A percentile compares a stretch with the other conserved stretches of the same genome.
Evolutionary conservation across 1,139 yeast genomes (phyloP).

Genomic region (Candida frijolesensis): DNA sequence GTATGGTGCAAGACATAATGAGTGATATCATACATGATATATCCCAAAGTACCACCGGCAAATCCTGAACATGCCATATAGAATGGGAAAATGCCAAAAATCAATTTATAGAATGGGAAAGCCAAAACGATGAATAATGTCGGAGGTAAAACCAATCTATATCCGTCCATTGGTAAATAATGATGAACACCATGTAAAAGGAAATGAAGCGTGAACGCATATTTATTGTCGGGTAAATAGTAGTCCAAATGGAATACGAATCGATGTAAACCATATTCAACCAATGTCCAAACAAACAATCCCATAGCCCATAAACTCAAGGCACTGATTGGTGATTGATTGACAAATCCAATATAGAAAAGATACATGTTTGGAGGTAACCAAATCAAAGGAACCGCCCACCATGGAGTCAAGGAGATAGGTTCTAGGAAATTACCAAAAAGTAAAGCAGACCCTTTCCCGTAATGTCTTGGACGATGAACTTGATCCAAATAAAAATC

Average conservation of each 20-base stretch:
- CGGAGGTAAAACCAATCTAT: conserved; percentile 96
- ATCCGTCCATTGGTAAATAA: conserved; percentile 93
- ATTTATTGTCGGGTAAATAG: conserved; percentile 77
- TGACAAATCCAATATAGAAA: conserved; percentile 42
- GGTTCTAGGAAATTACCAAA: conserved; percentile 54
- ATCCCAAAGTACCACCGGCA: conserved; percentile 95
- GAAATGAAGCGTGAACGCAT: conserved; percentile 81
- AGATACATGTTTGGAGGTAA: conserved; percentile 69
- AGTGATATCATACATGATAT: conserved; percentile 84
- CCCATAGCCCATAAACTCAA: conserved; percentile 60
- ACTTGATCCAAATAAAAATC: conserved; percentile 94
- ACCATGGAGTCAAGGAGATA: conserved; percentile 52
- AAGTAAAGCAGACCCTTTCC: conserved; percentile 82
- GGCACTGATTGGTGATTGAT: conserved; percentile 38
- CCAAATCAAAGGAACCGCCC: conserved; percentile 88
- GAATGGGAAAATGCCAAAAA: conserved; percentile 43
- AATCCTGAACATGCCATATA: conserved; percentile 60
- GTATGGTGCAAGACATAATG: conserved; percentile 88
- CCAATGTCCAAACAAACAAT: conserved; percentile 84
- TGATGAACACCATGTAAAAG: conserved; percentile 95
- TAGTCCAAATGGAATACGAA: conserved; percentile 90
- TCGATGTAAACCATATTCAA: conserved; percentile 87
- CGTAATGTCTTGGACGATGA: conserved; percentile 90
- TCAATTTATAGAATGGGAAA: conserved; percentile 44
- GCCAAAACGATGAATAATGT: conserved; percentile 60